Percentiles rank a stretch among this genome's conserved stretches.
phyloP scores from a whole-genome alignment of 768 basidiomycete species.

The Termitomyces sp. region DNA sequence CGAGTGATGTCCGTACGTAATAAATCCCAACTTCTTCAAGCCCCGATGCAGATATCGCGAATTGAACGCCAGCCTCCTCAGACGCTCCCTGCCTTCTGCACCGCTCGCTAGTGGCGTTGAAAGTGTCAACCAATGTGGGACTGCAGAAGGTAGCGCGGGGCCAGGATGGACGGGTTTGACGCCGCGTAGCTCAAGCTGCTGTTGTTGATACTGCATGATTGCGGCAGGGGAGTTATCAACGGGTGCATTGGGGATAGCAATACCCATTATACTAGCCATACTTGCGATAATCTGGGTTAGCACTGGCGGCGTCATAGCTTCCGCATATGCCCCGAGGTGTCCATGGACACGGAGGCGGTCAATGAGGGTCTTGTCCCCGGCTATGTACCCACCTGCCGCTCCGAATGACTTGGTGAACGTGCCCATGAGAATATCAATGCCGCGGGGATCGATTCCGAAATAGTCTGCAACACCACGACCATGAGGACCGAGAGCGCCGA shows the following conservation, averaged over 20 bases:
- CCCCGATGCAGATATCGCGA: constrained; percentile 85
- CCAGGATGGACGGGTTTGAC: constrained; percentile 52
- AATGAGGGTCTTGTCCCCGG: constrained; percentile 77
- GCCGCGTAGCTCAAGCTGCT: constrained; percentile 20
- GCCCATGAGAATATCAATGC: constrained; percentile 94
- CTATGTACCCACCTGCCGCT: constrained; percentile 91
- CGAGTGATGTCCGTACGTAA: constrained; percentile 87
- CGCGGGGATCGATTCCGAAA: constrained; percentile 75
- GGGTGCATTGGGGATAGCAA: constrained; percentile 35
- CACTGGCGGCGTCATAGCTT: constrained; percentile 87
- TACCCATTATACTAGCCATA: constrained; percentile 97
- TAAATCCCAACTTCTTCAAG: constrained; percentile 89
- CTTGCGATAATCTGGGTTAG: constrained; percentile 86
- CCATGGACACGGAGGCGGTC: constrained; percentile 77
- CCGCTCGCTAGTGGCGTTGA: constrained; percentile 74
- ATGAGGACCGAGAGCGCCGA: constrained; percentile 91
- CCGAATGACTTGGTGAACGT: constrained; percentile 97
- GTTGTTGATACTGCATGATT: constrained; percentile 15
- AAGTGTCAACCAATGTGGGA: constrained; percentile 79
- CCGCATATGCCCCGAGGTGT: constrained; percentile 81
- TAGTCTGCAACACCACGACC: constrained; percentile 96
- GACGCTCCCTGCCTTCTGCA: constrained; percentile 72
- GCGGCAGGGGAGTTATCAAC: constrained; percentile 22
- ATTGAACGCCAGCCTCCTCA: constrained; percentile 93
- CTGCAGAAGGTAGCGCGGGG: constrained; percentile 52